Base-by-base conservation (phyloP, 176 grass and related monocot genomes). In the Zoysia japonica region DNA sequence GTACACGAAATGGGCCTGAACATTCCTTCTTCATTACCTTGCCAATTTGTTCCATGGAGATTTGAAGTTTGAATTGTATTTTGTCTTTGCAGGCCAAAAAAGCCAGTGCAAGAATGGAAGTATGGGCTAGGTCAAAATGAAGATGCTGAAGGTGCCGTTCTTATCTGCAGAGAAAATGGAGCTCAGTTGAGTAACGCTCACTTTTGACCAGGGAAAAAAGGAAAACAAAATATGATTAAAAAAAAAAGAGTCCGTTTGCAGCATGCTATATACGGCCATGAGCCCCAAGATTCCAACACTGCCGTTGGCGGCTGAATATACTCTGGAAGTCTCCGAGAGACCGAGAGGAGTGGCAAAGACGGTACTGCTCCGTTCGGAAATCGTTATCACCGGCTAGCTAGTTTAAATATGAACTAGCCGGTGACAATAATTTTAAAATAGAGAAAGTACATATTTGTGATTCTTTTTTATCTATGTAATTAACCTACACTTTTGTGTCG, bases 71-170 rank as follows among this genome's bases (percentile, higher is more conserved):
- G 6, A 12, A 14, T 57, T 38, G 11, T 39, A 61, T 11, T 61
- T 36, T 36, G 59, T 28, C 2, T 0, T 61, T 68, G 37, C 68
- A 88, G 86, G 86, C 80, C 1, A 83, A 3, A 45, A 73, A 66
- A 38, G 40, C 74, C 1, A 83, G 68, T 73, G 50, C 36, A 40
- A 51, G 86, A 38, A 88, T 88, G 86, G 63, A 48, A 72, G 40
- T 60, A 78, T 88, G 80, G 86, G 80, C 75, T 38, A 78, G 51
- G 59, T 72, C 86, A 46, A 83, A 83, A 79, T 88, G 86, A 88
- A 66, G 35, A 6, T 3, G 20, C 59, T 11, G 8, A 61, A 6
- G 57, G 57, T 35, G 61, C 46, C n/a, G 67, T 57, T 74, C 40
- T 35, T 62, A n/a, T 9, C 38, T 20, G 46, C 1, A 12, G 19